Evolutionary conservation across 2,329 filamentous ascomycete genomes (phyloP).

Genomic region (Monilinia laxa): DNA sequence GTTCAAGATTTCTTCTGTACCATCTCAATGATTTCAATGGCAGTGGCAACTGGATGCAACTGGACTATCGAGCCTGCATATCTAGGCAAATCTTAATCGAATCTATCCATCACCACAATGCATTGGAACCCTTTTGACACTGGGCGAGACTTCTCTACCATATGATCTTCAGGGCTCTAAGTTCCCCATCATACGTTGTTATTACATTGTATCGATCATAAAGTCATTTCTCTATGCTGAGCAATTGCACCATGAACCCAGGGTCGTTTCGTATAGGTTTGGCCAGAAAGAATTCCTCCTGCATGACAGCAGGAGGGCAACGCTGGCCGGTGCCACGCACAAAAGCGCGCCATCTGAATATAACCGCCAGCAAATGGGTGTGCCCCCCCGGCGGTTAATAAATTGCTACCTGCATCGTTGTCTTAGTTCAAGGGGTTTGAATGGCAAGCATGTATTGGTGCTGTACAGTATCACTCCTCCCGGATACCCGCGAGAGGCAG

Average conservation of each 20-base stretch:
- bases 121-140: not conserved
- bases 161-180: not conserved
- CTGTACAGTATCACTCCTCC: not conserved
- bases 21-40: not conserved
- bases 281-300: not conserved
- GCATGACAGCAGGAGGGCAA: not conserved
- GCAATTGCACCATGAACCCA: not conserved
- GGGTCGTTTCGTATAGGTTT: conserved; percentile 2
- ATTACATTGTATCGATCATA: not conserved
- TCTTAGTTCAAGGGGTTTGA: not conserved
- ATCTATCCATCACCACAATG: conserved; percentile 10
- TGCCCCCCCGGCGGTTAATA: not conserved
- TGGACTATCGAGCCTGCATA: not conserved
- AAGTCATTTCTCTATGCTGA: conserved; percentile 10
- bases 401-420: conserved; percentile 6
- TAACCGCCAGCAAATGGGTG: conserved; percentile 1
- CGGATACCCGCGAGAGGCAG: conserved; percentile 9
- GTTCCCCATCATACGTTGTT: not conserved
- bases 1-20: not conserved
- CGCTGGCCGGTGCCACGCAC: conserved; percentile 3
- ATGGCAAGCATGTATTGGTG: conserved; percentile 9
- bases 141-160: conserved; percentile 11
- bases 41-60: not conserved
- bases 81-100: conserved; percentile 11
- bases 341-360: not conserved